phyloP scores from a whole-genome alignment of 1,284 basidiomycete genomes.

The Ustilago crameri region DNA sequence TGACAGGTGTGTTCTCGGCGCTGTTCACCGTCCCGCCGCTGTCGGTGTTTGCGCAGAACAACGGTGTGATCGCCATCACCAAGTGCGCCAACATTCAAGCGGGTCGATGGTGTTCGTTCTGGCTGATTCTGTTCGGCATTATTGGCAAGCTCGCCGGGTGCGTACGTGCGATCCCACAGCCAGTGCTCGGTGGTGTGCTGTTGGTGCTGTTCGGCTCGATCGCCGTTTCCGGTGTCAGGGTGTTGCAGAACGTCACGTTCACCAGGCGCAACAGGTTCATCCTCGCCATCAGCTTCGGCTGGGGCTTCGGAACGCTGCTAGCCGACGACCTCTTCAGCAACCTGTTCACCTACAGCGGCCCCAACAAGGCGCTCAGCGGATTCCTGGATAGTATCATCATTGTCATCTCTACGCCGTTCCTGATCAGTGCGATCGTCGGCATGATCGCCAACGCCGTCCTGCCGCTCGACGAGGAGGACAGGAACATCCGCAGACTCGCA shows the following conservation, averaged over 20 bases:
- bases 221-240: conserved; percentile 76
- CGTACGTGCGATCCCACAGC: conserved; percentile 74
- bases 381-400: conserved; percentile 83
- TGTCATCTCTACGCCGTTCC: conserved; percentile 73
- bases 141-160: conserved; percentile 81
- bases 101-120: conserved; percentile 56
- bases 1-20: conserved; percentile 76
- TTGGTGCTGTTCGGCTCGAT: conserved; percentile 69
- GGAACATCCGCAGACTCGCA: conserved; percentile 9
- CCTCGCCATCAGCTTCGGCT: conserved; percentile 72
- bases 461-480: conserved; percentile 57
- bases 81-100: conserved; percentile 58
- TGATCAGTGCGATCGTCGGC: conserved; percentile 74
- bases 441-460: conserved; percentile 55
- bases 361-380: conserved; percentile 75
- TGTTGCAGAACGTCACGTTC: conserved; percentile 76
- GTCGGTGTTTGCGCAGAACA: conserved; percentile 87
- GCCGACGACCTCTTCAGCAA: conserved; percentile 67
- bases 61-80: conserved; percentile 71
- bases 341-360: conserved; percentile 69
- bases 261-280: conserved; percentile 82
- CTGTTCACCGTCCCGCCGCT: conserved; percentile 81
- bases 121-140: conserved; percentile 69
- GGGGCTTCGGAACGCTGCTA: conserved; percentile 77
- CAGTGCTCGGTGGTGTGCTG: conserved; percentile 78